A percentile compares a stretch with the other conserved stretches of the same genome.
Conservation (phyloP, 202 grass and related monocot species). For the Digitaria exilis region DNA sequence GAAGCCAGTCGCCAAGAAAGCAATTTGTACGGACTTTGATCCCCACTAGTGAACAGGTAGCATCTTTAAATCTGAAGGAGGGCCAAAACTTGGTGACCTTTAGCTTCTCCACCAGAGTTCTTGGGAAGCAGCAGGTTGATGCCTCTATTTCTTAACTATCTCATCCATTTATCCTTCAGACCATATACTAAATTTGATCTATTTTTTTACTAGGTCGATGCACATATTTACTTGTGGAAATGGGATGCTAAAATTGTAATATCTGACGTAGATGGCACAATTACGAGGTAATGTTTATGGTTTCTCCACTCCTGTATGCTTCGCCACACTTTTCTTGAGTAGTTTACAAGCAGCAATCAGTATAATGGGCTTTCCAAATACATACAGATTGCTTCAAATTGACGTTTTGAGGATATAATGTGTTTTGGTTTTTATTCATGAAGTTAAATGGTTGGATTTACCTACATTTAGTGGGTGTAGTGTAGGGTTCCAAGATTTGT, state of each 20-base stretch:
- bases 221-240: constrained; percentile 97
- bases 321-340: neutral
- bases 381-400: neutral
- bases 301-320: neutral
- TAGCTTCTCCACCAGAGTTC: constrained; percentile 91
- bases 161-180: constrained; percentile 23
- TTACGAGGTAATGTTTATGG: constrained; percentile 77
- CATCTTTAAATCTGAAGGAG: constrained; percentile 90
- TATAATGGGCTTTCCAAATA: neutral
- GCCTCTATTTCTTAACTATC: constrained; percentile 36
- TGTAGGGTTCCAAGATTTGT: neutral
- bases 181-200: constrained; percentile 38
- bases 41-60: constrained; percentile 92
- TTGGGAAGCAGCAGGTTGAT: constrained; percentile 89
- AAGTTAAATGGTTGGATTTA: neutral
- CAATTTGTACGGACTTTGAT: constrained; percentile 92
- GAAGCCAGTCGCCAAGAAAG: constrained; percentile 77
- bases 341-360: constrained; percentile 6
- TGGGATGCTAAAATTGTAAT: constrained; percentile 99
- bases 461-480: constrained; percentile 4
- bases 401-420: neutral
- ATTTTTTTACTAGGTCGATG: constrained; percentile 87
- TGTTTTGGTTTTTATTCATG: neutral
- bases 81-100: constrained; percentile 94
- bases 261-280: constrained; percentile 99